Base-by-base conservation (phyloP, 1,139 yeast genomes). In the Hansenula anomala region DNA sequence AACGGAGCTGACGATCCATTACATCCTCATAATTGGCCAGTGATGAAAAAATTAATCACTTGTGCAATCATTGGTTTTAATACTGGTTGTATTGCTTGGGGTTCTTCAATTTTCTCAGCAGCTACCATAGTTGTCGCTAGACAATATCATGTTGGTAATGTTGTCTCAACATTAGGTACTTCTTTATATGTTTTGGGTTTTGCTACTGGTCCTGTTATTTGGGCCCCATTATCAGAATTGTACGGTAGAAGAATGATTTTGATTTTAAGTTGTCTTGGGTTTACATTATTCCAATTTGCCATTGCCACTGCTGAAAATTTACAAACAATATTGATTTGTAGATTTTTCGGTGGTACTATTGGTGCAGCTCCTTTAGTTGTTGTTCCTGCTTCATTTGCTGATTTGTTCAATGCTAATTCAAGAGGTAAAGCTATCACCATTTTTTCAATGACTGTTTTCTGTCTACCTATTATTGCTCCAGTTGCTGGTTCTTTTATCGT, bases 361-460 rank as follows among this genome's bases (percentile, higher is more conserved):
- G 95, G 94, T 44, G 86, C 92, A 15, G 86, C 92, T 9, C 85
- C 94, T 0, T 60, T 87, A 55, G 92, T 85, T 16, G 86, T 84
- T 29, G 89, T 84, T 9, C 95, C 94, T 19, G 95, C 94, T 24
- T 74, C 85, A 0, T 79, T 85, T 68, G 81, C 92, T 5, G 96
- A 87, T 56, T 68, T 85, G 66, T 85, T 76, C 55, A 72, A 71
- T 45, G 75, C 79, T 42, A 59, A 59, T 22, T 51, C 67, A 13
- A 73, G 96, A 59, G 95, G 95, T 48, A 73, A 70, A 28, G 88
- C 89, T 10, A 65, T 84, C 51, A 69, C 78, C n/a, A 45, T 79
- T 19, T 85, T 84, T 54, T 66, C 84, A 2, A 66, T 79, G 59
- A 76, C 78, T 42, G 83, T 85, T 28, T 82, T 85, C 51, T 73